Evolutionary conservation across 208 protist genomes (phyloP).

Genomic region (Leishmania major): DNA sequence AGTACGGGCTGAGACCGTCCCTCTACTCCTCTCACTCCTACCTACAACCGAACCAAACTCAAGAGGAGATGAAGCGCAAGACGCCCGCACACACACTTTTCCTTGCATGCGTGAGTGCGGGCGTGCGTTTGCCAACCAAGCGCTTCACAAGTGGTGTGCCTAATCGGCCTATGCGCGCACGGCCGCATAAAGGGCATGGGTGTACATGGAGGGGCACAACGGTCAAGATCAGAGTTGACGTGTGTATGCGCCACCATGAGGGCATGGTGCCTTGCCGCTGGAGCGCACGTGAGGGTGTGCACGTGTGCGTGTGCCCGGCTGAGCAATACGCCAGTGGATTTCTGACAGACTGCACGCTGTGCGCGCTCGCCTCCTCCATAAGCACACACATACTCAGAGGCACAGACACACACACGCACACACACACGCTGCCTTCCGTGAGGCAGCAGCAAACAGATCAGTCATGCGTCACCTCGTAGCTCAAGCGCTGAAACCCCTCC

Average conservation of each 20-base stretch:
- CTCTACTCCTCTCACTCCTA: background rate
- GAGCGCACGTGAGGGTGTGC: no score
- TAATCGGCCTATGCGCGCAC: no score
- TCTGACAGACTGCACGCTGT: background rate
- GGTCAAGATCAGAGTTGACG: background rate
- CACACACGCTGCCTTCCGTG: background rate
- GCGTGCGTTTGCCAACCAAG: background rate
- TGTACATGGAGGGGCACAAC: background rate
- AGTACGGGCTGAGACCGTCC: background rate
- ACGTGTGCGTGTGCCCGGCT: background rate
- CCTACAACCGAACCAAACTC: background rate
- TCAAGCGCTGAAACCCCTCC: background rate
- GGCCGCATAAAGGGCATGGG: background rate
- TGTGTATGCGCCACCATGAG: background rate
- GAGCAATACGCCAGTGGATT: background rate
- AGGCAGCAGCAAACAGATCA: background rate
- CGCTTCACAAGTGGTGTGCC: no score
- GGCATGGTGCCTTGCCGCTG: no score
- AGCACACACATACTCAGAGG: background rate
- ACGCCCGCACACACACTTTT: background rate
- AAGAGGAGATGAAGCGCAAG: background rate
- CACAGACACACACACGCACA: background rate
- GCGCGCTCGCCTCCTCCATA: background rate
- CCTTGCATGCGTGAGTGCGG: background rate
- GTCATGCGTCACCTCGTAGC: background rate